Evolutionary conservation across 768 basidiomycete species (phyloP).

Genomic region (Pleurotus giganteus): DNA sequence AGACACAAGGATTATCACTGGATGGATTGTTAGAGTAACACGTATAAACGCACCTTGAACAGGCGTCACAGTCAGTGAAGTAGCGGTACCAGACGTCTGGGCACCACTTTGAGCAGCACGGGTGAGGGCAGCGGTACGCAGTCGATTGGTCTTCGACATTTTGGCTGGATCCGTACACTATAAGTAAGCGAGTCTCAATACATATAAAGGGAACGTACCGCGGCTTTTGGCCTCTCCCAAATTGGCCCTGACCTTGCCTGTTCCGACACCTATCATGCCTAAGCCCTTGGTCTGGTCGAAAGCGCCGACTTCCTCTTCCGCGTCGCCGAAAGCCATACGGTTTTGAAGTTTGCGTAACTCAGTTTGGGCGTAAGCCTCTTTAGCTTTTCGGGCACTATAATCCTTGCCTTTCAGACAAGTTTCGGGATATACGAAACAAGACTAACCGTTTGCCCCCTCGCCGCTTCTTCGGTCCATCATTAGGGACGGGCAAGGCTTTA

Average conservation of each 20-base stretch:
- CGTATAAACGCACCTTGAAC: slow-evolving; percentile 69
- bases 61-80: slow-evolving; percentile 91
- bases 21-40: neutral
- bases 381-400: slow-evolving; percentile 90
- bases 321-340: slow-evolving; percentile 92
- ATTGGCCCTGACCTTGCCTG: slow-evolving; percentile 88
- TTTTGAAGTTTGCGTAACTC: slow-evolving; percentile 97
- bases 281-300: slow-evolving; percentile 98
- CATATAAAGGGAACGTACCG: slow-evolving; percentile 48
- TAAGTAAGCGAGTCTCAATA: slow-evolving; percentile 1
- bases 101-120: slow-evolving; percentile 61
- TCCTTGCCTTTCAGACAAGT: neutral
- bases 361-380: slow-evolving; percentile 96
- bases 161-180: slow-evolving; percentile 61
- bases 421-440: neutral
- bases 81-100: slow-evolving; percentile 79
- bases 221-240: slow-evolving; percentile 87
- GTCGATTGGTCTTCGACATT: slow-evolving; percentile 91
- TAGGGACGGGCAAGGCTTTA: slow-evolving; percentile 92
- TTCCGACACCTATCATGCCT: slow-evolving; percentile 90
- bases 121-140: slow-evolving; percentile 82
- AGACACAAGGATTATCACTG: slow-evolving; percentile 16
- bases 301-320: slow-evolving; percentile 93
- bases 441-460: slow-evolving; percentile 90
- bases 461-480: slow-evolving; percentile 94